A percentile compares a stretch with the other conserved stretches of the same genome.
These are phyloP conservation scores for Cyclanthera cordifolia DNA, from an alignment of 306 rosid species.

Conservation along the genomic window DNA sequence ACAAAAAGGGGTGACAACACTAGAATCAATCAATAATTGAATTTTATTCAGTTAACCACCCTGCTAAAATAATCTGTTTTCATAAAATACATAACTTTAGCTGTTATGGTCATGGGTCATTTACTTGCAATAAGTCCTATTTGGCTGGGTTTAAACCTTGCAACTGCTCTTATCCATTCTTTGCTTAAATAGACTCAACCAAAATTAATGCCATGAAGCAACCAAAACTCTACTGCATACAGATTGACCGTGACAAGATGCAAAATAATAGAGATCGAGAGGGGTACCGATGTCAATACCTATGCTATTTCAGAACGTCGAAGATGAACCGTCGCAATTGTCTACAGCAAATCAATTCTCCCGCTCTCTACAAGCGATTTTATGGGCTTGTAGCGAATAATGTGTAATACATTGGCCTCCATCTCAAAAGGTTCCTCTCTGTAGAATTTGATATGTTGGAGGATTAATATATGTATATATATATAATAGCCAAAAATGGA, in stretches of 20 bases:
- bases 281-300: not conserved
- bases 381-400: constrained; percentile 77
- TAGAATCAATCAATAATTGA: not conserved
- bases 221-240: not conserved
- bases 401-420: constrained; percentile 47
- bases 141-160: not conserved
- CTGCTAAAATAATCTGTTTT: not conserved
- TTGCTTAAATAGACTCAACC: not conserved
- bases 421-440: constrained; percentile 46
- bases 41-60: not conserved
- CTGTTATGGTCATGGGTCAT: not conserved
- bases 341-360: constrained; percentile 42
- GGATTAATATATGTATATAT: not conserved
- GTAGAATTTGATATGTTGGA: not conserved
- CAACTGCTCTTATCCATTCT: not conserved
- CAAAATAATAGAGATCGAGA: not conserved
- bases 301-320: not conserved
- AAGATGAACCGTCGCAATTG: not conserved
- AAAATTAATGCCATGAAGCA: not conserved
- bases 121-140: not conserved
- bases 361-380: constrained; percentile 73
- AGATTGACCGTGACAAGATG: not conserved
- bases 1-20: too few relatives aligned
- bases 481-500: constrained; percentile 1
- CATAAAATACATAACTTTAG: not conserved